Evolutionary conservation across 805 yeast genomes (phyloP).

Genomic region (Saturnispora saitoi): DNA sequence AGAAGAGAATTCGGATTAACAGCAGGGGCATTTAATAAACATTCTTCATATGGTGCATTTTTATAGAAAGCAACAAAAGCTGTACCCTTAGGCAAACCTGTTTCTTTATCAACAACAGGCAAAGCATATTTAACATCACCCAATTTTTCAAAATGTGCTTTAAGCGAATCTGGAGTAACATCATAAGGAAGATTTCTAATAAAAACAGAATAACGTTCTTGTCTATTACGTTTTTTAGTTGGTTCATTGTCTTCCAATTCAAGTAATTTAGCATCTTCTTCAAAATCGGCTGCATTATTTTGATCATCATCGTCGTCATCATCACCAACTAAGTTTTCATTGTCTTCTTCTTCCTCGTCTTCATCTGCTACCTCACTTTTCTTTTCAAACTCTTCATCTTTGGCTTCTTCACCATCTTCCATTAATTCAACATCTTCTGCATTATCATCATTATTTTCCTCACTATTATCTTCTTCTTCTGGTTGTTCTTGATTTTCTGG

Average conservation of each 20-base stretch:
- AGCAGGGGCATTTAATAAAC: constrained; percentile 74
- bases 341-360: constrained; percentile 23
- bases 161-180: constrained; percentile 71
- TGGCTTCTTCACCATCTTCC: constrained; percentile 29
- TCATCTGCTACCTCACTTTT: constrained; percentile 27
- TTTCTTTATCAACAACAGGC: constrained; percentile 79
- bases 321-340: constrained; percentile 23
- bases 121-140: constrained; percentile 89
- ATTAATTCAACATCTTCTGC: constrained; percentile 31
- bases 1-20: constrained; percentile 52
- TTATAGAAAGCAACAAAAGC: constrained; percentile 84
- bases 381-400: constrained; percentile 30
- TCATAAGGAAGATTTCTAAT: constrained; percentile 93
- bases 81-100: constrained; percentile 86
- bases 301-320: constrained; percentile 19
- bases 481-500: constrained; percentile 36
- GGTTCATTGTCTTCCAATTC: constrained; percentile 30
- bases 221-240: constrained; percentile 44
- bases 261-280: constrained; percentile 25
- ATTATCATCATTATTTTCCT: constrained; percentile 30
- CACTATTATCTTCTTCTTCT: constrained; percentile 25
- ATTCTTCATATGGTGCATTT: constrained; percentile 53
- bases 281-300: constrained; percentile 14
- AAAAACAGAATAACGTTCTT: constrained; percentile 67
- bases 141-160: constrained; percentile 70